phyloP scores from a whole-genome alignment of 495 filamentous ascomycete species.

The Xylaria nigripes region DNA sequence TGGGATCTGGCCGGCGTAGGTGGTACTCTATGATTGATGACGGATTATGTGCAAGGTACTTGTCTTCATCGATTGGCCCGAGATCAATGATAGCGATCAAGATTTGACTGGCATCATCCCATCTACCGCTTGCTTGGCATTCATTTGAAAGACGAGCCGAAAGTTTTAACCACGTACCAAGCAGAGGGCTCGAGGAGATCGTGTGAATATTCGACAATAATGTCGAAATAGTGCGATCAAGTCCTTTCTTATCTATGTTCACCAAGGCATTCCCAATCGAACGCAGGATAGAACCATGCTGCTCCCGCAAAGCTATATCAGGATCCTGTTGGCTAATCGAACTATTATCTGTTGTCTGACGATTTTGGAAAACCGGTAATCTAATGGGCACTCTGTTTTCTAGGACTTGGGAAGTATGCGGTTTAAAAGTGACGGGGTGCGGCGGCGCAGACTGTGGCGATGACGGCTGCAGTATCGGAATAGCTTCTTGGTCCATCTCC shows the following conservation, averaged over 20 bases:
- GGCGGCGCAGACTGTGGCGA: neutral
- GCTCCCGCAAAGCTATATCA: neutral
- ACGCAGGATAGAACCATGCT: neutral
- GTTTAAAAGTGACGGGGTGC: neutral
- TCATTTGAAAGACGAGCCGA: constrained; percentile 30
- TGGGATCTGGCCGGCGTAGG: constrained; percentile 14
- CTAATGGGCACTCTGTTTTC: neutral
- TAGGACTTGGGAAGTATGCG: neutral
- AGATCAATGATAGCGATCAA: constrained; percentile 19
- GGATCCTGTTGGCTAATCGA: neutral
- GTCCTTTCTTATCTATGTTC: constrained; percentile 10
- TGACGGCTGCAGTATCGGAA: neutral
- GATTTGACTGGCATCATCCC: constrained; percentile 27
- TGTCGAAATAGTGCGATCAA: constrained; percentile 18
- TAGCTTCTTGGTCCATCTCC: neutral
- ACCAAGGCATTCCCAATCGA: neutral
- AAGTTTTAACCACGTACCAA: constrained; percentile 25
- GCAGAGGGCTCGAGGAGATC: constrained; percentile 14
- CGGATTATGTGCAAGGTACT: constrained; percentile 29
- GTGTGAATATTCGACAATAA: constrained; percentile 16
- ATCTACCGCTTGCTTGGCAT: constrained; percentile 21
- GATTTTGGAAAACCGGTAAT: neutral
- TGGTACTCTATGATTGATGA: constrained; percentile 24
- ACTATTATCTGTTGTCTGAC: neutral
- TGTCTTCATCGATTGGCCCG: constrained; percentile 26